phyloP scores from a whole-genome alignment of 2,329 filamentous ascomycete genomes.

The Colletotrichum sp. region DNA sequence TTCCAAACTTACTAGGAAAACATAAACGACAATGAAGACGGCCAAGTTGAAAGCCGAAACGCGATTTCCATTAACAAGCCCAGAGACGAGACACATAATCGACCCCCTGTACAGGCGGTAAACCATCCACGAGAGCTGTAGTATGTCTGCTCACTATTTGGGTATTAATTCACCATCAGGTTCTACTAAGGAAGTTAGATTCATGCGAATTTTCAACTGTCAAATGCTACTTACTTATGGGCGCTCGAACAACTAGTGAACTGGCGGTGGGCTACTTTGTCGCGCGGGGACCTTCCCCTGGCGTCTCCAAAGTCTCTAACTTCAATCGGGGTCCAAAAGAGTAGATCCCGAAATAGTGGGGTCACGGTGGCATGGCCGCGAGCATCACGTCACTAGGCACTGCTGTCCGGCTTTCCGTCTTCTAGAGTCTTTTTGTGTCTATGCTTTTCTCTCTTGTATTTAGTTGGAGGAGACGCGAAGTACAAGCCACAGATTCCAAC shows the following conservation, averaged over 20 bases:
- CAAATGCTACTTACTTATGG: not conserved
- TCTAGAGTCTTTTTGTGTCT: not conserved
- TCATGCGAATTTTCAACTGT: not conserved
- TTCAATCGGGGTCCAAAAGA: not conserved
- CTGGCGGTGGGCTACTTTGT: not conserved
- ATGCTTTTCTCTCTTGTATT: not conserved
- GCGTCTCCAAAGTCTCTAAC: not conserved
- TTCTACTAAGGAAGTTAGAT: fast-evolving
- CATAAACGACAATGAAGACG: fast-evolving
- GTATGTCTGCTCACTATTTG: not conserved
- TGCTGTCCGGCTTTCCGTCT: not conserved
- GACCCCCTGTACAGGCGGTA: fast-evolving
- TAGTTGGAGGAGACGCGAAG: not conserved
- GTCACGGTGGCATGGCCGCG: not conserved
- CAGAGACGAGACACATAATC: not conserved
- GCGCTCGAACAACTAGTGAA: not conserved
- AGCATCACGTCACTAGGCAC: not conserved
- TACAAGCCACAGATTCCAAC: fast-evolving
- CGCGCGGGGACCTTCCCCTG: fast-evolving
- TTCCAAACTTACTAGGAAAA: not conserved
- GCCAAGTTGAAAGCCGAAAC: fast-evolving
- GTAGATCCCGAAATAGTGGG: not conserved
- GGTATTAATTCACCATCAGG: fast-evolving
- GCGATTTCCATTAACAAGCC: fast-evolving
- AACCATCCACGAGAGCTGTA: not conserved